These are phyloP conservation scores for Ganoderma lingzhi DNA, from an alignment of 1,284 basidiomycete genomes.

Conservation along the genomic window DNA sequence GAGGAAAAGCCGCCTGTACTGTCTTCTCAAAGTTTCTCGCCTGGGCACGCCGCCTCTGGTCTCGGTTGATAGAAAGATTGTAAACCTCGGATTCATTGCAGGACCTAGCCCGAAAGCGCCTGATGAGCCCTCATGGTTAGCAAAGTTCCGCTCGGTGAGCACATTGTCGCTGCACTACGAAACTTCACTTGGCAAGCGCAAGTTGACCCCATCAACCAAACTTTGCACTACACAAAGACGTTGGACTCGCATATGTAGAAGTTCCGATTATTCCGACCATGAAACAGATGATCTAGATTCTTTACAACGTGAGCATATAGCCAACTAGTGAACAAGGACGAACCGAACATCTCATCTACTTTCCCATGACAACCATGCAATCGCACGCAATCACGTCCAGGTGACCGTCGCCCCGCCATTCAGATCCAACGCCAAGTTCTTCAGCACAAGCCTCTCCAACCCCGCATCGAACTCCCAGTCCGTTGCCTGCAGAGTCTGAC, in stretches of 20 bases:
- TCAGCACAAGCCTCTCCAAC: conserved; percentile 34
- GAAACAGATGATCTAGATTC: not conserved
- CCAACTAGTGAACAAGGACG: not conserved
- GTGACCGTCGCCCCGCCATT: conserved; percentile 24
- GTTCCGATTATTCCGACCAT: not conserved
- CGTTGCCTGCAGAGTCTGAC: not conserved
- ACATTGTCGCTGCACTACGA: too few species aligned
- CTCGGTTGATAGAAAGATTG: not conserved
- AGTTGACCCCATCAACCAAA: too few species aligned
- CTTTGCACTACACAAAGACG: too few species aligned
- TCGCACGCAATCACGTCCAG: conserved; percentile 13
- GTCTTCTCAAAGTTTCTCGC: not conserved
- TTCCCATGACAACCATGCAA: not conserved
- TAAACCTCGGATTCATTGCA: not conserved
- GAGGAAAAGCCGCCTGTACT: not conserved
- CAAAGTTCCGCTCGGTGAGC: too few species aligned
- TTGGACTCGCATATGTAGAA: not conserved
- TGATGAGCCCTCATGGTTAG: too few species aligned
- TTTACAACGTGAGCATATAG: not conserved
- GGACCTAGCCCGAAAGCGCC: too few species aligned
- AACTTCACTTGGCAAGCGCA: too few species aligned
- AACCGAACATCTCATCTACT: not conserved
- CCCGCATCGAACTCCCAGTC: conserved; percentile 32
- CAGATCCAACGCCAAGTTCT: conserved; percentile 31
- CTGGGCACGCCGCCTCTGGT: not conserved